Evolutionary conservation across 2,329 filamentous ascomycete species (phyloP), one percentile per base, ranked within the genome.

Genomic region (Pseudocercospora eumusae): DNA sequence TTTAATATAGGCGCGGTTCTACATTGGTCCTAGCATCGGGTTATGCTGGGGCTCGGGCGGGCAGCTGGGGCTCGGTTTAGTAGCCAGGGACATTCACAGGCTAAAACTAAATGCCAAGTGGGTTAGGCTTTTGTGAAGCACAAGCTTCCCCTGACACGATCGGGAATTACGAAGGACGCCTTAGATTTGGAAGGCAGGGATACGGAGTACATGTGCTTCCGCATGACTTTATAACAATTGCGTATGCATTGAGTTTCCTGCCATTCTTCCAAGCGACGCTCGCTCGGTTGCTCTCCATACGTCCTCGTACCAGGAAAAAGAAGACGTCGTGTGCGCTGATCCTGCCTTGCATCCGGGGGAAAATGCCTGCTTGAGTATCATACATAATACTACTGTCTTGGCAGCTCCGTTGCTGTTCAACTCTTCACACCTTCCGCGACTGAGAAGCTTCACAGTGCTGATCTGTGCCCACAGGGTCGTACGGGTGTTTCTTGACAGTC

Each of bases 81-180:
- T n/a, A n/a, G n/a, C n/a, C n/a, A n/a, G n/a, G n/a, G n/a, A n/a
- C n/a, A 44, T 31, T 31, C 25, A 9, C 42, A 40, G 56, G 56
- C 56, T 57, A 57, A 57, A 57, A 42, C 56, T 57, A 57, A 57
- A 57, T 57, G 56, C 40, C 23, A 53, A 18, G 28, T 53, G 10
- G 11, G 27, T 20, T 20, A 20, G 13, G 18, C n/a, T 18, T 27
- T 53, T 53, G 50, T 33, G 50, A 25, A 33, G 50, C n/a, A 4
- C n/a, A 28, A 28, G 11, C 25, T 53, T 27, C 10, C 25, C 33
- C 33, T 27, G 25, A 27, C 21, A 21, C 23, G 50, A n/a, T n/a
- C n/a, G n/a, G n/a, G n/a, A 28, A 53, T 27, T 20, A 53, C 25
- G 50, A 53, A 53, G 50, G 50, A 28, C 25, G 21, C 21, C 4